Conservation (phyloP, 495 filamentous ascomycete species). For the Venustampulla echinocandica region DNA sequence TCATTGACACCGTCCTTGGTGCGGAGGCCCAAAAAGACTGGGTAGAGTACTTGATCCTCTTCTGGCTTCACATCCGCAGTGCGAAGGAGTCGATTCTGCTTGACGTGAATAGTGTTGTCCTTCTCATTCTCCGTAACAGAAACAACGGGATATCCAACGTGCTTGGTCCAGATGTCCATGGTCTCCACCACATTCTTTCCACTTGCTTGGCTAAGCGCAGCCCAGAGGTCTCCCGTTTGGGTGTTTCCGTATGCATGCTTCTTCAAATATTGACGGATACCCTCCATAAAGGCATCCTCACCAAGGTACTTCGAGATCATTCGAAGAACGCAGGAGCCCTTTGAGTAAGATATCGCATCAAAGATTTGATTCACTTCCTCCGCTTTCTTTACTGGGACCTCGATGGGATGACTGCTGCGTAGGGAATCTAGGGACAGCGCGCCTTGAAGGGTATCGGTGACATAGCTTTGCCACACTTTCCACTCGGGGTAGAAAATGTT, state of each 20-base stretch:
- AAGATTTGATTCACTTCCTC: conserved; percentile 99
- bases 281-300: conserved; percentile 88
- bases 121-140: conserved; percentile 54
- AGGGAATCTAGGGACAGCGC: conserved; percentile 84
- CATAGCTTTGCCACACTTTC: conserved; percentile 97
- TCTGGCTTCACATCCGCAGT: conserved; percentile 74
- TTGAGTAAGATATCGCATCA: conserved; percentile 94
- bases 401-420: conserved; percentile 91
- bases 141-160: conserved; percentile 67
- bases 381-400: conserved; percentile 76
- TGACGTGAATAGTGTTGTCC: conserved; percentile 52
- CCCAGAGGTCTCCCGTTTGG: conserved; percentile 84
- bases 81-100: conserved; percentile 68
- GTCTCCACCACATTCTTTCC: conserved; percentile 78
- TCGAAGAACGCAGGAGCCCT: conserved; percentile 89
- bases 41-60: conserved; percentile 70
- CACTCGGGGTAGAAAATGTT: conserved; percentile 91
- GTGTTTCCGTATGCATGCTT: conserved; percentile 88
- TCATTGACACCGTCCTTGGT: conserved; percentile 57
- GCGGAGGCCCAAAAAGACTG: conserved; percentile 61
- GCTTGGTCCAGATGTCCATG: conserved; percentile 74
- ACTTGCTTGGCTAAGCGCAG: conserved; percentile 78
- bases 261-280: conserved; percentile 84
- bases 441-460: conserved; percentile 81
- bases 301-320: conserved; percentile 97